These are phyloP conservation scores for Citrus reticulata DNA, from an alignment of 345 rosid genomes.

Conservation along the genomic window DNA sequence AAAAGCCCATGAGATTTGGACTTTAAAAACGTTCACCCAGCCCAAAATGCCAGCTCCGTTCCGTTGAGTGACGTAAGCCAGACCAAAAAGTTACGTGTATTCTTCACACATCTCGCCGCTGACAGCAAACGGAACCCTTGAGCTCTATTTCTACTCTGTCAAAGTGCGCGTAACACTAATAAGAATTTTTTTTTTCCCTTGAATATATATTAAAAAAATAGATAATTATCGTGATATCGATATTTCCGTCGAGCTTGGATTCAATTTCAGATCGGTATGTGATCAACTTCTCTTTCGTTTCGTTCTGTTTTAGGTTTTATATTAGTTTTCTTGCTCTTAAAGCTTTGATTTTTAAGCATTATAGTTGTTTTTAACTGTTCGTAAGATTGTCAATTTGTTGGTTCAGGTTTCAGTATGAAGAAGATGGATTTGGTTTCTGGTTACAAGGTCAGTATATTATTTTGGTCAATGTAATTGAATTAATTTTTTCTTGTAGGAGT, in stretches of 20 bases:
- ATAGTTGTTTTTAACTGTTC: not conserved
- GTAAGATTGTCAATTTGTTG: not conserved
- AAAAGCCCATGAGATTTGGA: no score
- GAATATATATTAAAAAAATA: no score
- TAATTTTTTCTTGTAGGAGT: not conserved
- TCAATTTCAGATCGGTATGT: not conserved
- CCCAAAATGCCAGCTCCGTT: no score
- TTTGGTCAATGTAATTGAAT: not conserved
- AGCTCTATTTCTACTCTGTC: not conserved
- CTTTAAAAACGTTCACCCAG: no score
- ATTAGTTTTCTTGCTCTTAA: not conserved
- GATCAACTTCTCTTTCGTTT: not conserved
- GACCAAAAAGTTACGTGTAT: not conserved
- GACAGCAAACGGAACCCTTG: not conserved
- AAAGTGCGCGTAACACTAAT: not conserved
- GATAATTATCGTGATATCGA: not conserved
- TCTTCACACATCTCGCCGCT: not conserved
- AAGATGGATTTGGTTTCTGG: conserved; percentile 88
- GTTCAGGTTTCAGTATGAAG: conserved; percentile 24
- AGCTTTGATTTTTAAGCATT: not conserved
- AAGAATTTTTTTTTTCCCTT: no score
- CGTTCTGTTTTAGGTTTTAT: not conserved
- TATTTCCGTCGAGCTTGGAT: not conserved
- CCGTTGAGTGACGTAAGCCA: not conserved
- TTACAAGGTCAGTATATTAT: conserved; percentile 53